Base-by-base conservation (phyloP, 495 filamentous ascomycete genomes). In the Amphirosellinia nigrospora region DNA sequence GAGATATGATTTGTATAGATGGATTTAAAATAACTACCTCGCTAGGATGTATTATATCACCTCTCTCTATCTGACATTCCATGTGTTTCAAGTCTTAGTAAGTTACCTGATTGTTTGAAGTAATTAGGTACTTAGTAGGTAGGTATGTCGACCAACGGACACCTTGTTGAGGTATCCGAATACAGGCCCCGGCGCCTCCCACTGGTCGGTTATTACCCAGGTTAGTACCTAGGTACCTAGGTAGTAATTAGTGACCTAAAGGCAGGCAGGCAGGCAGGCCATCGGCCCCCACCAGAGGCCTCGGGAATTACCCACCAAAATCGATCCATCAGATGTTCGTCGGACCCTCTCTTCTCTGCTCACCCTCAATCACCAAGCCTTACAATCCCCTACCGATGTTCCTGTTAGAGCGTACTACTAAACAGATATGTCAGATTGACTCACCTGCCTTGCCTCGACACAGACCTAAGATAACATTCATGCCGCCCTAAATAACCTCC, bases 391-490 rank as follows among this genome's bases (percentile, higher is more conserved):
- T 16, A 36, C 55, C 55, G 32, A 58, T 36, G 55, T 36, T 13
- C 55, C 55, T 36, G 21, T 15, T 23, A 46, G 4, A 11, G 7
- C 26, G 3, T 21, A 7, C 26, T 48, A 15, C 26, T 4, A 2
- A 21, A 10, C 28, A n/a, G 28, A 26, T 50, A 67, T 67, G 64
- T 58, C 53, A 59, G 64, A 59, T 45, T 67, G 64, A 59, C 36
- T 48, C 15, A 46, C 23, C 32, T 10, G 55, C 32, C 55, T 58
- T 32, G 55, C 38, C 16, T 36, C 32, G 30, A 58, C 55, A 36
- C 15, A 13, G 7, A 36, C 55, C 55, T 58, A 53, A 23, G 1
- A 58, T 21, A n/a, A 21, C 30, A 39, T 67, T 67, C 52, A 67
- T 67, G 64, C 64, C 64, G 50, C 64, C 64, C 5, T 67, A 58